Base-by-base conservation (phyloP, 2,329 filamentous ascomycete species). In the Aspergillus sp. region DNA sequence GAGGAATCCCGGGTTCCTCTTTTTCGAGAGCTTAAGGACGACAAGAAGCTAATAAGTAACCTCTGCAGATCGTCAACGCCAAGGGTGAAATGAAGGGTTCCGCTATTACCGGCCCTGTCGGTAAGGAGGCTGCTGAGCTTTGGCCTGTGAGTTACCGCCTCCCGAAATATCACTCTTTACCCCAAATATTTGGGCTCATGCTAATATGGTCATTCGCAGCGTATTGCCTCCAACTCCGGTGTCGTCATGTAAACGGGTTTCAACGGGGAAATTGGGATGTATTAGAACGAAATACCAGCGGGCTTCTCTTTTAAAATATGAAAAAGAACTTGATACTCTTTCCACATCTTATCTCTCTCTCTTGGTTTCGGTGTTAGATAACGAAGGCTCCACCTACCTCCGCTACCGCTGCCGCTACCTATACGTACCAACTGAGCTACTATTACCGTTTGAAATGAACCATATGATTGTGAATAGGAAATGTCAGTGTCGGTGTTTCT, bases 81-180 rank as follows among this genome's bases (percentile, higher is more conserved):
- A 99, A 99, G 90, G 95, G 95, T 84, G 95, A 99, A 85, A 99
- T 99, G 95, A 99, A 99, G 90, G 95, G 95, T 78, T 97, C 92
- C 68, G 95, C 95, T 80, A 99, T 99, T 80, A 99, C 95, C 73
- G 95, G 95, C 72, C 95, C 95, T 73, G 93, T 99, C 77, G 95
- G 93, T 81, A 99, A 99, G 89, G 95, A 99, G 85, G 95, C 95
- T 79, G 95, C 95, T 80, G 95, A 99, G 85, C 87, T 99, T 75
- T 99, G 95, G 95, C 95, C 95, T 79, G 91, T 93, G 85, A 83
- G 89, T 86, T 63, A 43, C 7, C 18, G 26, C 18, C 32, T 36
- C 24, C 13, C 17, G 5, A 44, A 22, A n/a, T 15, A 52, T 56
- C 26, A 30, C 26, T 11, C 11, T 30, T 9, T 30, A 30, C 8